Evolutionary conservation across 2,329 filamentous ascomycete genomes (phyloP).

Genomic region (Alternaria metachromatica): DNA sequence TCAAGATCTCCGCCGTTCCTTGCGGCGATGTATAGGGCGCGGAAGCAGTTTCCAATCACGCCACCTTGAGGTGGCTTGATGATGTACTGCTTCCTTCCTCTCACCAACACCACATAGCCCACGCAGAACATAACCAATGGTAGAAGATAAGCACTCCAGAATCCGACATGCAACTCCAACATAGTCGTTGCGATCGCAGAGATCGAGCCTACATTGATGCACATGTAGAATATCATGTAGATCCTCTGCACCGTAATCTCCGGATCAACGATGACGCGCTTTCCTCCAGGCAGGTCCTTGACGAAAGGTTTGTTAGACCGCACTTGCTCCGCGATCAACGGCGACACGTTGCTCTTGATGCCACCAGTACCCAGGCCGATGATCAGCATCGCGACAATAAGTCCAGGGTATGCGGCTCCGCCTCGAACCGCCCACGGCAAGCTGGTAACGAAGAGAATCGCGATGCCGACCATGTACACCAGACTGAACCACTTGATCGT

Average conservation of each 20-base stretch:
- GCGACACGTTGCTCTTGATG: slow-evolving; percentile 78
- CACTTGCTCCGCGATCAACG: slow-evolving; percentile 58
- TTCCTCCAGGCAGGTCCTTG: slow-evolving; percentile 47
- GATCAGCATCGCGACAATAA: slow-evolving; percentile 69
- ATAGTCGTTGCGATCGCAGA: slow-evolving; percentile 72
- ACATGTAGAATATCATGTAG: slow-evolving; percentile 71
- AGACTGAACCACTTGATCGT: slow-evolving; percentile 72
- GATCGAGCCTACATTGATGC: slow-evolving; percentile 75
- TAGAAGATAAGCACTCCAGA: slow-evolving; percentile 72
- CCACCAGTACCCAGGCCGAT: slow-evolving; percentile 79
- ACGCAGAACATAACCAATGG: slow-evolving; percentile 70
- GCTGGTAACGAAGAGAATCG: slow-evolving; percentile 70
- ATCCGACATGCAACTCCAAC: slow-evolving; percentile 73
- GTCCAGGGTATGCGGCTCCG: slow-evolving; percentile 67
- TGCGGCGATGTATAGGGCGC: slow-evolving; percentile 63
- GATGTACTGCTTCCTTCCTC: slow-evolving; percentile 43
- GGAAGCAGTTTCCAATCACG: slow-evolving; percentile 58
- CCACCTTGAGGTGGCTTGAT: slow-evolving; percentile 48
- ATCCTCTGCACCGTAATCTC: slow-evolving; percentile 56
- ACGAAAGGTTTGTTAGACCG: slow-evolving; percentile 51
- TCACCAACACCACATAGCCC: slow-evolving; percentile 61
- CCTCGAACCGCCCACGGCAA: slow-evolving; percentile 68
- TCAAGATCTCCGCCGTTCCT: slow-evolving; percentile 62
- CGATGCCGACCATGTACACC: slow-evolving; percentile 70
- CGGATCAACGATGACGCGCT: slow-evolving; percentile 54